Conservation (phyloP, 768 basidiomycete genomes). For the Gelatoporia subvermispora region DNA sequence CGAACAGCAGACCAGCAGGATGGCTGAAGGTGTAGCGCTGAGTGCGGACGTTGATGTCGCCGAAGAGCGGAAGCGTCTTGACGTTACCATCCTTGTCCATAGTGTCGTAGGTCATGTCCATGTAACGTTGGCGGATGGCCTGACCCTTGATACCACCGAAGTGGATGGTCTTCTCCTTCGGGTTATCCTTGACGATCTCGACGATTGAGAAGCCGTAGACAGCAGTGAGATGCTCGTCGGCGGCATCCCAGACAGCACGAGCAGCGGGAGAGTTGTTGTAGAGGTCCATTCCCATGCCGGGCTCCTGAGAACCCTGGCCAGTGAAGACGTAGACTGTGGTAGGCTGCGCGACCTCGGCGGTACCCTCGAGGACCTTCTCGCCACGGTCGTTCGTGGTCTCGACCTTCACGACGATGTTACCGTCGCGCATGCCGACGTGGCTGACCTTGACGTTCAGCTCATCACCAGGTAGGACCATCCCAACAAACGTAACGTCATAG, state of each 20-base stretch:
- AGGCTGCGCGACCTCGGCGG: constrained; percentile 90
- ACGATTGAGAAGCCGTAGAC: constrained; percentile 99
- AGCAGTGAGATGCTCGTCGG: constrained; percentile 87
- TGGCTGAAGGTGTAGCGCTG: constrained; percentile 99
- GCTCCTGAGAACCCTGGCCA: constrained; percentile 96
- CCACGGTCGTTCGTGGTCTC: constrained; percentile 80
- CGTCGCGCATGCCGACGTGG: constrained; percentile 88
- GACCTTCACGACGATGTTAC: constrained; percentile 88
- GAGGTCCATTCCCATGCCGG: constrained; percentile 99
- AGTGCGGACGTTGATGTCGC: constrained; percentile 91
- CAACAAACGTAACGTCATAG: constrained; percentile 93
- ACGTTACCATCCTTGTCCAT: constrained; percentile 95
- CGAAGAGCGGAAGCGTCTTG: constrained; percentile 93
- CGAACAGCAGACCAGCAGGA: constrained; percentile 90
- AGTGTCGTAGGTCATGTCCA: constrained; percentile 98
- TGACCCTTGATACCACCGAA: constrained; percentile 99
- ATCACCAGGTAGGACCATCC: constrained; percentile 93
- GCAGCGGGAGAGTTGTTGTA: constrained; percentile 92
- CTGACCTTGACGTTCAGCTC: constrained; percentile 81
- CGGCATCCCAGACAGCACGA: constrained; percentile 94
- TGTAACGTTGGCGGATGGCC: constrained; percentile 97
- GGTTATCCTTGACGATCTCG: constrained; percentile 98
- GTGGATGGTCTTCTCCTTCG: constrained; percentile 96
- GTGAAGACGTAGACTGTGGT: constrained; percentile 96
- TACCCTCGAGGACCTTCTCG: constrained; percentile 89